Conservation (phyloP, 2,329 filamentous ascomycete genomes). For the Paraphoma chrysanthemicola region DNA sequence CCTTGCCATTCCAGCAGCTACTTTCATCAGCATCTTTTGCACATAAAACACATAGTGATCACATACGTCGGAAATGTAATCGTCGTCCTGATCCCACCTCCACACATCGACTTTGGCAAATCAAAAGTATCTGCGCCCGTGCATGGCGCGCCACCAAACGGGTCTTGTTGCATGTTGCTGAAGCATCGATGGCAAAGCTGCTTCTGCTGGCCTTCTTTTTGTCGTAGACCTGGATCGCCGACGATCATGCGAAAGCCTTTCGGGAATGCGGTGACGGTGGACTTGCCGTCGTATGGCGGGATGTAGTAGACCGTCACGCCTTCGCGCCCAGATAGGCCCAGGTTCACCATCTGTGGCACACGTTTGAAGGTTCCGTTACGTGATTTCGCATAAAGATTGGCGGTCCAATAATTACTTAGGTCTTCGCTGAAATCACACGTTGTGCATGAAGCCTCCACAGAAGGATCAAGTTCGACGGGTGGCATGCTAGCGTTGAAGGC, state of each 20-base stretch:
- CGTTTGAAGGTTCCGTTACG: slow-evolving; percentile 37
- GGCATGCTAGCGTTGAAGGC: slow-evolving; percentile 35
- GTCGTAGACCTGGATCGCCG: slow-evolving; percentile 27
- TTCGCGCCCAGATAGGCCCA: slow-evolving; percentile 28
- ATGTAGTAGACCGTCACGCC: slow-evolving; percentile 42
- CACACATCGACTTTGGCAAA: slow-evolving; percentile 31
- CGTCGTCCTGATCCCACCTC: slow-evolving; percentile 55
- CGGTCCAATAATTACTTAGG: slow-evolving; percentile 35
- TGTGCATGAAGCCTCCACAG: slow-evolving; percentile 25
- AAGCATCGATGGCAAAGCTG: slow-evolving; percentile 56
- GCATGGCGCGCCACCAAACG: slow-evolving; percentile 49
- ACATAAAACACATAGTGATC: too few relatives aligned
- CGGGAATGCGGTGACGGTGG: slow-evolving; percentile 44
- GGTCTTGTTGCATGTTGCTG: slow-evolving; percentile 50
- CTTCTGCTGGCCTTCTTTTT: slow-evolving; percentile 26
- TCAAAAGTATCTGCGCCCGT: slow-evolving; percentile 35
- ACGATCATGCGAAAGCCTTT: slow-evolving; percentile 37
- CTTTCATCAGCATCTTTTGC: too few relatives aligned
- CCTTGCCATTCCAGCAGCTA: slow-evolving; percentile 54
- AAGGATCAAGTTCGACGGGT: slow-evolving; percentile 24
- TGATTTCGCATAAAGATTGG: slow-evolving; percentile 35
- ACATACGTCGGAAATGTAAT: slow-evolving; percentile 56
- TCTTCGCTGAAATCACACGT: slow-evolving; percentile 33
- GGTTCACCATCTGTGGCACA: slow-evolving; percentile 37
- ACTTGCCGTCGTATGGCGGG: slow-evolving; percentile 39